Base-by-base conservation (phyloP, 148 eudicot species). In the Linanthus parryae region DNA sequence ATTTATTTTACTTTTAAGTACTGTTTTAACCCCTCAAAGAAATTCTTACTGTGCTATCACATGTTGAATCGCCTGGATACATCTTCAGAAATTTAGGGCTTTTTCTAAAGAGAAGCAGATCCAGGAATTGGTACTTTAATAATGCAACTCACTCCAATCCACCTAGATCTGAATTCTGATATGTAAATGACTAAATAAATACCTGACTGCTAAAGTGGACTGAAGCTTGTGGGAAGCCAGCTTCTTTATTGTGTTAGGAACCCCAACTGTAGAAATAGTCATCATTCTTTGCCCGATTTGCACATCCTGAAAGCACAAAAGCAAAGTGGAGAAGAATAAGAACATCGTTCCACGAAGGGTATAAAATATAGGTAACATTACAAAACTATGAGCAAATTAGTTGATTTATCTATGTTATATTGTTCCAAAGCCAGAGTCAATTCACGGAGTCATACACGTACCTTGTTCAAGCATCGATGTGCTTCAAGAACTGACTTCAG, bases 281-380 rank as follows among this genome's bases (percentile, higher is more conserved):
- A 94, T 84, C 99, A 94, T 88, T 70, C 99, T 74, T 82, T 94
- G 99, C 62, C 99, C 99, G 47, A 94, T 94, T 68, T 70, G 78
- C 36, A 94, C 75, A 67, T 94, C 96, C 96, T 94, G 72, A 44
- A 19, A 45, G 36, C 28, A 18, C 41, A 21, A 63, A 33, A 7
- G 30, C 10, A 38, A 38, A 15, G n/a, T 5, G 17, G 9, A 22
- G 16, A 23, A 25, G 19, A 31, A 52, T 10, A 33, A 33, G 44
- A 52, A 47, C 8, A 56, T 26, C 28, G 39, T 23, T 14, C 16
- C 7, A 24, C 12, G 8, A 12, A 19, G 43, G 15, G 26, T 14
- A 18, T 45, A 39, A 47, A 43, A 9, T 14, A 37, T 12, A 15
- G 34, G 25, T 33, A n/a, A 18, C 47, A 46, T 16, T 20, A 43